Percentiles rank a stretch among this genome's conserved stretches.
These are phyloP conservation scores for Eucalyptus sideroxylon DNA, from an alignment of 345 rosid genomes.

Conservation along the genomic window DNA sequence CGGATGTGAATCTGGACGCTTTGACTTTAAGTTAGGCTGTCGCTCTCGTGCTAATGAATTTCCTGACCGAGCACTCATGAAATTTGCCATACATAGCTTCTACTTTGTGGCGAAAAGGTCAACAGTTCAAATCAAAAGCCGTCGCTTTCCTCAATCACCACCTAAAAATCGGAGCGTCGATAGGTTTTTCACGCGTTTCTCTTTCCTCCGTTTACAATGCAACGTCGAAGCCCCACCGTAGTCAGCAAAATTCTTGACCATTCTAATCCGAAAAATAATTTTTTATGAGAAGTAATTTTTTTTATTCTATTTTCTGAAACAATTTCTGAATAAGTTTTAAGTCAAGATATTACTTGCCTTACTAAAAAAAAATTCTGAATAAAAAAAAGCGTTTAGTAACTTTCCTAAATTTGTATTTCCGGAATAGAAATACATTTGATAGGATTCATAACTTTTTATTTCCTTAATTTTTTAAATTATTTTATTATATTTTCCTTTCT, in stretches of 20 bases:
- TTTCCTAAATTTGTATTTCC: rapidly evolving
- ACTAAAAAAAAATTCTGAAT: too few species aligned
- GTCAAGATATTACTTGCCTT: too few species aligned
- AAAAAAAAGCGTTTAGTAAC: rapidly evolving
- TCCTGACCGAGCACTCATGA: not conserved
- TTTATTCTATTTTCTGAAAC: rapidly evolving
- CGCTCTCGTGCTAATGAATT: not conserved
- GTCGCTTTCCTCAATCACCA: not conserved
- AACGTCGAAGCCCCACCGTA: not conserved
- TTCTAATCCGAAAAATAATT: rapidly evolving
- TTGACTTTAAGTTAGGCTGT: not conserved
- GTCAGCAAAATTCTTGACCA: not conserved
- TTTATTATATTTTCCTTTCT: too few species aligned
- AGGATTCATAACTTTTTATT: rapidly evolving
- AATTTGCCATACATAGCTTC: not conserved
- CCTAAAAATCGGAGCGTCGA: not conserved
- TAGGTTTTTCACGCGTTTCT: not conserved
- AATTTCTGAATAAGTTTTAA: too few species aligned
- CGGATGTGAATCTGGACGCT: not conserved
- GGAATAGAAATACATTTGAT: rapidly evolving
- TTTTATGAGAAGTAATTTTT: too few species aligned
- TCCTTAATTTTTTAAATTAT: too few species aligned
- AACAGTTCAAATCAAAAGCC: not conserved
- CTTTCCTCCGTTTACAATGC: not conserved
- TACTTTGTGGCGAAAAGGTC: not conserved